phyloP scores from a whole-genome alignment of 2,329 filamentous ascomycete genomes.

The Ophiocordyceps camponoti-leonardi region DNA sequence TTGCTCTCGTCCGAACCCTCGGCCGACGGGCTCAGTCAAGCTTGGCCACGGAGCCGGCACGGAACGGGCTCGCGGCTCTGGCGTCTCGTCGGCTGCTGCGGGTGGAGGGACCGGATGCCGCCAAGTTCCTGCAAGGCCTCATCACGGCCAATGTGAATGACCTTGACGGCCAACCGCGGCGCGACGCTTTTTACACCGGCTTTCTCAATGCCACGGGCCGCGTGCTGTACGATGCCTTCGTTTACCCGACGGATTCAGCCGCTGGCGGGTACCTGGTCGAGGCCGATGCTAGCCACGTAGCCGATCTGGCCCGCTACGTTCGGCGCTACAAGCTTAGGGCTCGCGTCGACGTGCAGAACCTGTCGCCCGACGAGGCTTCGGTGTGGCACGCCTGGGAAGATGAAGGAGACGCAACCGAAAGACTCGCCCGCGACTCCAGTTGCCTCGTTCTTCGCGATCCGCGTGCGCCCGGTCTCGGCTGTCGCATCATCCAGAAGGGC shows the following conservation, averaged over 20 bases:
- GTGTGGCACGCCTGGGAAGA: constrained; percentile 66
- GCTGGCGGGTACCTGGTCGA: constrained; percentile 50
- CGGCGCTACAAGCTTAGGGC: constrained; percentile 74
- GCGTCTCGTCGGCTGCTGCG: constrained; percentile 64
- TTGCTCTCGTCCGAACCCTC: no score
- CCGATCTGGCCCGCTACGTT: constrained; percentile 50
- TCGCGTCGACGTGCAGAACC: constrained; percentile 51
- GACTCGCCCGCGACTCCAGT: neutral
- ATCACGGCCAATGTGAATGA: constrained; percentile 44
- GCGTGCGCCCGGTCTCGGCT: constrained; percentile 38
- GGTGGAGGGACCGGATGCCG: constrained; percentile 60
- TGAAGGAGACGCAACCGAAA: constrained; percentile 5
- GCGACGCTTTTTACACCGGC: constrained; percentile 53
- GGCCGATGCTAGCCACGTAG: constrained; percentile 52
- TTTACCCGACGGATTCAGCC: constrained; percentile 44
- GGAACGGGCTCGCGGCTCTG: constrained; percentile 36
- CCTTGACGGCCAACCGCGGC: constrained; percentile 15
- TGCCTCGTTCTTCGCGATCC: constrained; percentile 28
- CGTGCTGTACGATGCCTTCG: constrained; percentile 75
- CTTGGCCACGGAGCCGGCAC: constrained; percentile 19
- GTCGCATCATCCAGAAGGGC: constrained; percentile 23
- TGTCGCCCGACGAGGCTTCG: constrained; percentile 45
- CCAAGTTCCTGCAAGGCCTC: constrained; percentile 76
- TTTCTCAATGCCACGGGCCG: constrained; percentile 79
- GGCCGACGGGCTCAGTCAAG: no score